Base-by-base conservation (phyloP, 2,329 filamentous ascomycete species). In the Pseudogymnoascus sp. region DNA sequence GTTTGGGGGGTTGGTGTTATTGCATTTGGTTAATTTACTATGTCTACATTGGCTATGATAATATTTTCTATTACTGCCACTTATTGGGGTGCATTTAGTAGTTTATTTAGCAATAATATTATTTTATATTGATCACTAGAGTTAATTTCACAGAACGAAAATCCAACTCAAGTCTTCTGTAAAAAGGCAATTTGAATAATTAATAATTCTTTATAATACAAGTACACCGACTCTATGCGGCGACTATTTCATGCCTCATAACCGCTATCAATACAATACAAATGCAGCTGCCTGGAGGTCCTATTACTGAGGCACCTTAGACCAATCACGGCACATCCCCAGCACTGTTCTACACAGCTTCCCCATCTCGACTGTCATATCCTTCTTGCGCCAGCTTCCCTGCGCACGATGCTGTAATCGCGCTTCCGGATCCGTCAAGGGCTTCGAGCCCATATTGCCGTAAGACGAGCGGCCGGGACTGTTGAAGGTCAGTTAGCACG, bases 181-280 rank as follows among this genome's bases (percentile, higher is more conserved):
- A 50, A n/a, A 28, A 14, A 82, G 23, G 85, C 86, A 62, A 86
- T 78, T 2, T 76, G 76, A 18, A 89, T 78, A 31, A 14, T 81
- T 82, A 69, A 83, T 87, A 0, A 83, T 21, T 21, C 56, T 40
- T 40, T 37, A 37, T 60, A 60, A 50, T 50, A 50, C 42, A 50
- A 50, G 42, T 21, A 50, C 42, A 75, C 70, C 78, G 81, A 12
- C 60, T 38, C 31, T 38, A 18, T 8, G 36, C 16, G 38, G 34
- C 34, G 38, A 25, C 38, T 21, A 61, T 36, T 40, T 38, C 37
- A 31, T 31, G 31, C 18, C 25, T 46, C 31, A 56, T 38, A 28
- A 36, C 37, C 38, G 34, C 36, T 36, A 38, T 31, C n/a, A 38
- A 40, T 40, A 23, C 34, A 31, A 28, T 25, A 6, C 25, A 38